These are phyloP conservation scores for Pogostemon cablin DNA, from an alignment of 257 asterid species.

Conservation along the genomic window DNA sequence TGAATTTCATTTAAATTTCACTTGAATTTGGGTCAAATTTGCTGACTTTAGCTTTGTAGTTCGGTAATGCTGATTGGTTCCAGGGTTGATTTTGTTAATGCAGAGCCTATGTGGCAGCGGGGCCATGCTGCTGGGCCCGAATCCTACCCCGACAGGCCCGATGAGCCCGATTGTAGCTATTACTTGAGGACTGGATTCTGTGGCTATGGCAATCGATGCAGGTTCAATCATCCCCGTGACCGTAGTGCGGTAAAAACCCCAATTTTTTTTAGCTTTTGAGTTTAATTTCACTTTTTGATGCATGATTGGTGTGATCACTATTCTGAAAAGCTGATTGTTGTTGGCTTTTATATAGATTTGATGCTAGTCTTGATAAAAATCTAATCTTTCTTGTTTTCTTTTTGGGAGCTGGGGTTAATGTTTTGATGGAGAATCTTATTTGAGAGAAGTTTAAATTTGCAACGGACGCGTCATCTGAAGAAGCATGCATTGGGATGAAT, in stretches of 20 bases:
- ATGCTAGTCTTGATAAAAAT: slow-evolving; percentile 22
- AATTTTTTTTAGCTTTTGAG: slow-evolving; percentile 13
- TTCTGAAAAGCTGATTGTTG: slow-evolving; percentile 19
- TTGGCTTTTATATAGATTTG: slow-evolving; percentile 31
- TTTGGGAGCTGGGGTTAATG: not conserved
- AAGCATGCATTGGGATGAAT: slow-evolving; percentile 33
- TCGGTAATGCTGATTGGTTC: slow-evolving; percentile 44
- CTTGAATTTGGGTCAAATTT: slow-evolving; percentile 44
- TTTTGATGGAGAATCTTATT: slow-evolving; percentile 24
- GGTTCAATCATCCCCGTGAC: slow-evolving; percentile 95
- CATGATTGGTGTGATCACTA: slow-evolving; percentile 33
- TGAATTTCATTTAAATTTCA: slow-evolving; percentile 49
- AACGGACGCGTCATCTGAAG: slow-evolving; percentile 26
- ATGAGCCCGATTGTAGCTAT: slow-evolving; percentile 84
- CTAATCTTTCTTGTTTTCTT: not conserved
- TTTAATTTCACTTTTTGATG: slow-evolving; percentile 30
- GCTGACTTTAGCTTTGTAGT: slow-evolving; percentile 29
- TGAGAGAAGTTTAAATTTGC: slow-evolving; percentile 14
- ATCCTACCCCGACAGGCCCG: slow-evolving; percentile 85
- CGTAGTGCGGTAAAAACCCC: slow-evolving; percentile 51
- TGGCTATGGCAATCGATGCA: slow-evolving; percentile 86
- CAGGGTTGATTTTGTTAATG: slow-evolving; percentile 52
- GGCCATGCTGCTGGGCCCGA: slow-evolving; percentile 70
- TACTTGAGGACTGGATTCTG: slow-evolving; percentile 93
- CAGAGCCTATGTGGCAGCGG: slow-evolving; percentile 94